Percentiles rank a stretch among this genome's conserved stretches.
Evolutionary conservation across 2,329 filamentous ascomycete species (phyloP).

Genomic region (Knoxdaviesia capensis): DNA sequence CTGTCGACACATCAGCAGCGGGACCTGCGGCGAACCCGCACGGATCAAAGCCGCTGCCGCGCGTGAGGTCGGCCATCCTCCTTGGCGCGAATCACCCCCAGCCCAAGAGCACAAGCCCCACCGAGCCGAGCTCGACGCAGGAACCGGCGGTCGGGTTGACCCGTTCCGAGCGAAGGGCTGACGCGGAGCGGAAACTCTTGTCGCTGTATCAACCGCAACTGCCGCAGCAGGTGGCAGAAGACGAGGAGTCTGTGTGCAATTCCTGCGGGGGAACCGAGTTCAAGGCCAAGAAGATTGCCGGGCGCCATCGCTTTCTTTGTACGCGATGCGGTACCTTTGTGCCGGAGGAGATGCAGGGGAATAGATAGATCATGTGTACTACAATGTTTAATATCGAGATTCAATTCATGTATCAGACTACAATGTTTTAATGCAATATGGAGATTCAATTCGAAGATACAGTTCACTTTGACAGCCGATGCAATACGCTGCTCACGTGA

Average conservation of each 20-base stretch:
- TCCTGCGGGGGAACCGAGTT: slow-evolving; percentile 43
- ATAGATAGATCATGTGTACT: too few relatives aligned
- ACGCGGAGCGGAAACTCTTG: neutral
- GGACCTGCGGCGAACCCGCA: too few relatives aligned
- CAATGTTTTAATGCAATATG: too few relatives aligned
- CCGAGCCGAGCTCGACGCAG: slow-evolving; percentile 1
- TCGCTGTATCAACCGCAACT: too few relatives aligned
- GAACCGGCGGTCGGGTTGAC: slow-evolving; percentile 18
- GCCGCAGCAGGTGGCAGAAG: neutral
- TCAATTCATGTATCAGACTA: too few relatives aligned
- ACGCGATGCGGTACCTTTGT: slow-evolving; percentile 25
- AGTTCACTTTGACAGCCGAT: too few relatives aligned
- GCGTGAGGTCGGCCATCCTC: neutral
- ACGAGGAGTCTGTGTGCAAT: slow-evolving; percentile 22
- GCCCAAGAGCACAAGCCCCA: neutral
- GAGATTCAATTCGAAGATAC: too few relatives aligned
- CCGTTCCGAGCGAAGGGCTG: slow-evolving; percentile 9
- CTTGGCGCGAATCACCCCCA: slow-evolving; percentile 7
- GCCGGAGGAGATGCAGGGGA: neutral
- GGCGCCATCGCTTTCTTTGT: slow-evolving; percentile 39
- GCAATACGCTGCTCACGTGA: too few relatives aligned
- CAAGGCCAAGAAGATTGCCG: slow-evolving; percentile 32
- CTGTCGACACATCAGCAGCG: too few relatives aligned
- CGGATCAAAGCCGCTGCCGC: neutral
- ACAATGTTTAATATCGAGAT: too few relatives aligned